Percentiles rank a stretch among this genome's conserved stretches.
Conservation (phyloP, 78 protist species). For the Dictyostelium firmibasis region DNA sequence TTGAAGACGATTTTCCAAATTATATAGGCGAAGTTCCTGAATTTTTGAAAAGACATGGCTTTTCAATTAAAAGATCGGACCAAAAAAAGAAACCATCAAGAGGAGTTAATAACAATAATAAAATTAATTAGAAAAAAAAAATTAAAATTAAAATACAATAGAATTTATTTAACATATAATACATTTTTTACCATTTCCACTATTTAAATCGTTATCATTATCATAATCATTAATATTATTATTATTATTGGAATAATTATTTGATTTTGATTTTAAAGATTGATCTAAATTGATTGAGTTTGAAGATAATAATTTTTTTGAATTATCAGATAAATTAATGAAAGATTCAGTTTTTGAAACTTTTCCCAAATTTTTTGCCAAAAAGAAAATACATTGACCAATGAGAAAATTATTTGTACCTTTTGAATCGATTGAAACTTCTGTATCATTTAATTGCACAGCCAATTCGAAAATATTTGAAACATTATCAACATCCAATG, state of each 20-base stretch:
- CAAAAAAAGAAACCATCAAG: not conserved
- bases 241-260: too few relatives aligned
- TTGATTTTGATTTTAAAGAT: not conserved
- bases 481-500: slow-evolving; percentile 51
- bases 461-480: not conserved
- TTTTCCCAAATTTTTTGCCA: slow-evolving; percentile 31
- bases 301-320: not conserved
- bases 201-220: not conserved
- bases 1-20: slow-evolving; percentile 45
- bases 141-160: too few relatives aligned
- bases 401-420: not conserved
- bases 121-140: not conserved
- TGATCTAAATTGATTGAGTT: not conserved
- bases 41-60: not conserved
- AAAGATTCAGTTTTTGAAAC: slow-evolving; percentile 33
- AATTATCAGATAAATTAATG: not conserved
- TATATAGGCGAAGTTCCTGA: not conserved
- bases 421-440: not conserved
- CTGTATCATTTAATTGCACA: not conserved
- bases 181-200: not conserved
- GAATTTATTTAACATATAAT: not conserved
- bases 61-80: not conserved
- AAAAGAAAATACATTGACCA: slow-evolving; percentile 40
- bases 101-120: not conserved
- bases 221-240: not conserved